A percentile compares a stretch with the other conserved stretches of the same genome.
phyloP scores from a whole-genome alignment of 139 green algal genomes.

The Asterochloris sp. region DNA sequence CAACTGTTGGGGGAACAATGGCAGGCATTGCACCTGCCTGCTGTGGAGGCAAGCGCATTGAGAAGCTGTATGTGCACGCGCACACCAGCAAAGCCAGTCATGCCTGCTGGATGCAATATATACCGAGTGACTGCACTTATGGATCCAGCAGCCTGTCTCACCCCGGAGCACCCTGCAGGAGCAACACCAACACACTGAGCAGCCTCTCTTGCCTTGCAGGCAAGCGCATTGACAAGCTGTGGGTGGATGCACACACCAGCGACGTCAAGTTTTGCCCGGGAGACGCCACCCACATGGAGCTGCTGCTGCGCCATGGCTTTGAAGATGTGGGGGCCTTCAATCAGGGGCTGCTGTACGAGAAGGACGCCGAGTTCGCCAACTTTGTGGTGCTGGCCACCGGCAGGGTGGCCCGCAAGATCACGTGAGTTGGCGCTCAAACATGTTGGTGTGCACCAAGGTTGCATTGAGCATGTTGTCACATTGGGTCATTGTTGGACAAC shows the following conservation, averaged over 20 bases:
- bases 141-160: background rate
- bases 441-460: background rate
- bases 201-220: background rate
- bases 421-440: background rate
- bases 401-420: slow-evolving; percentile 21
- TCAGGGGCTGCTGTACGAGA: background rate
- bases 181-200: too few relatives aligned
- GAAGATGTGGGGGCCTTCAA: slow-evolving; percentile 10
- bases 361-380: background rate
- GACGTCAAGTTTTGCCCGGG: slow-evolving; percentile 22
- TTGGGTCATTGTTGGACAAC: background rate
- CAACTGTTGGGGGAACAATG: background rate
- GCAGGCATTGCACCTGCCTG: slow-evolving; percentile 20
- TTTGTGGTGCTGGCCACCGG: slow-evolving; percentile 31
- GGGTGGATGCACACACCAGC: slow-evolving; percentile 5
- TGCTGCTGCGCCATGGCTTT: slow-evolving; percentile 2
- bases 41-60: background rate
- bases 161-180: background rate
- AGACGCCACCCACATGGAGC: slow-evolving; percentile 15
- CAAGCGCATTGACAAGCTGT: background rate
- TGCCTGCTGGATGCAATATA: background rate
- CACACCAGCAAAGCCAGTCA: background rate
- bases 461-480: background rate
- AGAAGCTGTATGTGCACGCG: background rate
- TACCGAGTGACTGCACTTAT: background rate